These are phyloP conservation scores for Pelargonium australe DNA, from an alignment of 441 rosid species.

Conservation along the genomic window DNA sequence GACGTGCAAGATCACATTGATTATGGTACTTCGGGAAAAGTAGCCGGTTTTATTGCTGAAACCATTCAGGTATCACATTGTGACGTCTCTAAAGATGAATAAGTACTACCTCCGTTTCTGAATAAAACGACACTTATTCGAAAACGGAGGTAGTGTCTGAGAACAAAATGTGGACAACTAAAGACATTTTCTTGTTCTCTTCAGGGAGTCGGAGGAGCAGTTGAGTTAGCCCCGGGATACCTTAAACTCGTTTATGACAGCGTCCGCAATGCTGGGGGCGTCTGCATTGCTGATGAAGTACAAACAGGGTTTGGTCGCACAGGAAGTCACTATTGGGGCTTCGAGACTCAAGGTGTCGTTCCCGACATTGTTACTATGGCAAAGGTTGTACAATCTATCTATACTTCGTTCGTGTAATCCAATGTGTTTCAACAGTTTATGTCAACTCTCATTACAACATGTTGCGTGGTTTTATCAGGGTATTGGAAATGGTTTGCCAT, in stretches of 20 bases:
- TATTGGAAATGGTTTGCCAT: slow-evolving; percentile 85
- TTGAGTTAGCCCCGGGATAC: slow-evolving; percentile 91
- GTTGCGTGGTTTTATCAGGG: slow-evolving; percentile 37
- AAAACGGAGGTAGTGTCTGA: too few species aligned
- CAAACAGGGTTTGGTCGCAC: slow-evolving; percentile 93
- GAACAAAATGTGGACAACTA: too few species aligned
- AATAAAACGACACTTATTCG: too few species aligned
- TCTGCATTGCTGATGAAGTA: slow-evolving; percentile 93
- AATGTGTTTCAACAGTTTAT: too few species aligned
- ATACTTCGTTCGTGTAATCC: too few species aligned
- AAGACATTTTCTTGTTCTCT: background rate
- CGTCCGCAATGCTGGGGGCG: slow-evolving; percentile 80
- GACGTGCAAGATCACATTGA: slow-evolving; percentile 89
- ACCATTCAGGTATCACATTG: slow-evolving; percentile 63
- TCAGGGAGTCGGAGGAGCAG: slow-evolving; percentile 93
- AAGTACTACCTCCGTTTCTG: background rate
- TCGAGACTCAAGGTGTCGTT: slow-evolving; percentile 80
- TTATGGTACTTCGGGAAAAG: slow-evolving; percentile 80
- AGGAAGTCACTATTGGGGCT: slow-evolving; percentile 91
- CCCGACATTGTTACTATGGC: slow-evolving; percentile 99
- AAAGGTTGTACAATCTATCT: slow-evolving; percentile 42
- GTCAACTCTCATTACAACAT: background rate
- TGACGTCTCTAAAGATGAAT: background rate
- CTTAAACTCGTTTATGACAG: slow-evolving; percentile 64
- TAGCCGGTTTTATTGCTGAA: slow-evolving; percentile 89